Evolutionary conservation across 2,329 filamentous ascomycete genomes (phyloP).

Genomic region (Xylariaceae sp.): DNA sequence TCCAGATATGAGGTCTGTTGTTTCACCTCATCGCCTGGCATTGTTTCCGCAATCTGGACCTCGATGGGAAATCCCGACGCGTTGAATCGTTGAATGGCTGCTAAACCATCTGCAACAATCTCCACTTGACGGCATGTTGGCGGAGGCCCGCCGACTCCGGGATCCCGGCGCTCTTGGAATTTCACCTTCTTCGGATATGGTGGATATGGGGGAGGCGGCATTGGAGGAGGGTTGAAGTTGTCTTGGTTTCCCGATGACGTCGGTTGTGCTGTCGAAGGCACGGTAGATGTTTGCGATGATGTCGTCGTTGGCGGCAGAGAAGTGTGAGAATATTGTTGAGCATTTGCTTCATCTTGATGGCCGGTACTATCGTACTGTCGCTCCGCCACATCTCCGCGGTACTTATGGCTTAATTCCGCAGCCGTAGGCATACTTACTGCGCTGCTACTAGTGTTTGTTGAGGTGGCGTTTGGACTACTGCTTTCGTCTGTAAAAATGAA

Average conservation of each 20-base stretch:
- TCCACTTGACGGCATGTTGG: slow-evolving; percentile 46
- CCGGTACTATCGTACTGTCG: neutral
- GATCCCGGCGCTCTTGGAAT: slow-evolving; percentile 47
- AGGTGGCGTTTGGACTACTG: slow-evolving; percentile 24
- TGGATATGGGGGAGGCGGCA: slow-evolving; percentile 22
- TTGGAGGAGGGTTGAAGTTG: slow-evolving; percentile 14
- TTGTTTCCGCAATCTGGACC: slow-evolving; percentile 41
- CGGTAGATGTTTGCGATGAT: slow-evolving; percentile 5
- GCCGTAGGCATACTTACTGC: neutral
- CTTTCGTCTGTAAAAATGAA: slow-evolving; percentile 53
- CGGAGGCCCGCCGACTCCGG: slow-evolving; percentile 28
- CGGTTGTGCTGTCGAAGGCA: slow-evolving; percentile 10
- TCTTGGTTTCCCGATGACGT: slow-evolving; percentile 10
- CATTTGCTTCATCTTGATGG: neutral
- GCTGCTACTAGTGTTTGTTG: neutral
- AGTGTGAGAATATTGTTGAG: neutral
- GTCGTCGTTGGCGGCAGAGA: neutral
- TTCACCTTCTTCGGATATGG: slow-evolving; percentile 50
- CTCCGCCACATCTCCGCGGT: neutral
- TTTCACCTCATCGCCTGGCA: slow-evolving; percentile 19
- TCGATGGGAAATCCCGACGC: slow-evolving; percentile 37
- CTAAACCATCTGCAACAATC: slow-evolving; percentile 36
- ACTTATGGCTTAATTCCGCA: neutral
- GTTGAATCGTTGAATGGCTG: slow-evolving; percentile 34
- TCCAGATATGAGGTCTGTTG: neutral